Conservation (phyloP, 345 rosid genomes). For the Isatis tinctoria region DNA sequence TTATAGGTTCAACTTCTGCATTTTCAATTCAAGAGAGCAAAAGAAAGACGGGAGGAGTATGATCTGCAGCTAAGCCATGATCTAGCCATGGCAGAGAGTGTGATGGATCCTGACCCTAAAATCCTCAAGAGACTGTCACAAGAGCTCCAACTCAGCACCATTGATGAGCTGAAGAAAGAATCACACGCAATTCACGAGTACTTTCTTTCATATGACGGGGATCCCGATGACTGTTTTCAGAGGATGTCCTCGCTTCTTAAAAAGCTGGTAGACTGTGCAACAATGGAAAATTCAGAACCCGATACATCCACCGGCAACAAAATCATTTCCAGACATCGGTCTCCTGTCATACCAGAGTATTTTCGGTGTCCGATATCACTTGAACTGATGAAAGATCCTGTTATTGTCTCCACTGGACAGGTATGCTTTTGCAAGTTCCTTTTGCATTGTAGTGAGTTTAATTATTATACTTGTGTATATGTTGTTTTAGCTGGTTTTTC, state of each 20-base stretch:
- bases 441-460: conserved; percentile 4
- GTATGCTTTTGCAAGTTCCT: conserved; percentile 33
- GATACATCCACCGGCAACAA: conserved; percentile 47
- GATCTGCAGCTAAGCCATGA: conserved; percentile 73
- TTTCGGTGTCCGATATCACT: conserved; percentile 98
- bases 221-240: conserved; percentile 57
- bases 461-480: neutral
- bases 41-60: conserved; percentile 47
- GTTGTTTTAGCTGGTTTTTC: conserved; percentile 15
- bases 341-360: conserved; percentile 96
- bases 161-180: conserved; percentile 74
- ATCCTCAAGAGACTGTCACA: conserved; percentile 69
- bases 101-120: conserved; percentile 55
- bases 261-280: conserved; percentile 59
- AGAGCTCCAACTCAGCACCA: conserved; percentile 71
- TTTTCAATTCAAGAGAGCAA: conserved; percentile 82
- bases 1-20: conserved; percentile 82
- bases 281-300: conserved; percentile 50
- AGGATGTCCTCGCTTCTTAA: conserved; percentile 61
- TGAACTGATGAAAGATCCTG: conserved; percentile 98
- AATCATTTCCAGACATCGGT: conserved; percentile 56
- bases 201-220: conserved; percentile 57
- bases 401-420: conserved; percentile 98
- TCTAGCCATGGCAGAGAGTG: conserved; percentile 50
- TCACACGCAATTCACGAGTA: conserved; percentile 74